A percentile compares a stretch with the other conserved stretches of the same genome.
These are phyloP conservation scores for Nicotiana benthamiana DNA, from an alignment of 257 asterid species.

Conservation along the genomic window DNA sequence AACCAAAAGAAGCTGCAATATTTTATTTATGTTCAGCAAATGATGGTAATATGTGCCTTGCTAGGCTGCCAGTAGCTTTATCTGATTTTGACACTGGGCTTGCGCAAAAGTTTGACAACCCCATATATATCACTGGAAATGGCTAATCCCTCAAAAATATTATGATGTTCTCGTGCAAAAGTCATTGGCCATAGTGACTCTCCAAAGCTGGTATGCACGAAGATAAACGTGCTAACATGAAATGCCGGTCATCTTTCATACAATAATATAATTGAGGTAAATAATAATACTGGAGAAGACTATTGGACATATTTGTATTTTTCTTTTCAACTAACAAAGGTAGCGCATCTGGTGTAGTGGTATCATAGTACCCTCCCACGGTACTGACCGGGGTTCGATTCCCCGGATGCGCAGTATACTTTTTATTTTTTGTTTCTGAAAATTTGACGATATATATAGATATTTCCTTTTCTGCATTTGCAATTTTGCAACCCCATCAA, in stretches of 20 bases:
- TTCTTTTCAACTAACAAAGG: too few species aligned
- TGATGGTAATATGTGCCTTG: background rate
- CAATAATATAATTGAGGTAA: too few species aligned
- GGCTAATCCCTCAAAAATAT: too few species aligned
- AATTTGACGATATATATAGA: too few species aligned
- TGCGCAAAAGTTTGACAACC: background rate
- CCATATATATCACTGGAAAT: background rate
- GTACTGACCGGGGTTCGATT: conserved; percentile 99
- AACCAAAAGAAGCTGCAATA: background rate
- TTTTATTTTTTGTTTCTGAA: too few species aligned
- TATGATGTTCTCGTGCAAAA: background rate
- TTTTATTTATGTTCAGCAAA: background rate
- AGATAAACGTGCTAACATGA: too few species aligned
- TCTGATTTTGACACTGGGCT: background rate
- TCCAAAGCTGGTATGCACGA: background rate
- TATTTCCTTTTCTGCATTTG: too few species aligned
- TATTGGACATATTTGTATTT: too few species aligned
- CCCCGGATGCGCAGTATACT: conserved; percentile 67
- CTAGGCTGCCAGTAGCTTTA: background rate
- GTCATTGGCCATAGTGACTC: background rate
- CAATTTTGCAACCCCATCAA: too few species aligned
- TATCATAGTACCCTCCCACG: conserved; percentile 99
- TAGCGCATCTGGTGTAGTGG: conserved; percentile 99
- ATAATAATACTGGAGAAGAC: too few species aligned
- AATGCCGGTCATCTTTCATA: too few species aligned